Conservation (phyloP, 176 grass and related monocot genomes). For the Oryza rufipogon region DNA sequence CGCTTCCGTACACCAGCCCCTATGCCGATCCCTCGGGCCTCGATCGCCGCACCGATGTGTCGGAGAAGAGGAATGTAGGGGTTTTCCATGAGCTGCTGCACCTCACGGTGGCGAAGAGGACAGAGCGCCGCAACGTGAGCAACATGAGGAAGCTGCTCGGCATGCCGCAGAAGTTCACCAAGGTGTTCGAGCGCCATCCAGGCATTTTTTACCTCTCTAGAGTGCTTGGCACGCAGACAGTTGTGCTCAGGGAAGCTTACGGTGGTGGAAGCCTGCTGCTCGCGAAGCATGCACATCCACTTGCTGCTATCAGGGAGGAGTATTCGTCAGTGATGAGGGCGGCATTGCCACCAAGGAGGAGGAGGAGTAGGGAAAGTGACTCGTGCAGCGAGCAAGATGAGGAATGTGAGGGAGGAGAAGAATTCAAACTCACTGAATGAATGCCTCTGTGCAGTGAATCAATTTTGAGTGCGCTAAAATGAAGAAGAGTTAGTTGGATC, state of each 20-base stretch:
- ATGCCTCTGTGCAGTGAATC: neutral
- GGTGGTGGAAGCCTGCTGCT: constrained; percentile 47
- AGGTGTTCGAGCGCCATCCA: constrained; percentile 82
- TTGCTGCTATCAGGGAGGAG: constrained; percentile 64
- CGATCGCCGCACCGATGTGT: constrained; percentile 70
- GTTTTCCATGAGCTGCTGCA: constrained; percentile 89
- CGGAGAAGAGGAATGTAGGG: constrained; percentile 71
- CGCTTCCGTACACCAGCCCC: constrained; percentile 68
- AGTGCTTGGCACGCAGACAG: constrained; percentile 63
- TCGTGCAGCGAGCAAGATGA: constrained; percentile 17
- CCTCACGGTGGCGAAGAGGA: constrained; percentile 75
- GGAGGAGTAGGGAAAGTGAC: neutral
- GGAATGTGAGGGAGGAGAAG: constrained; percentile 10
- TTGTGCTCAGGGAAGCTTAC: constrained; percentile 78
- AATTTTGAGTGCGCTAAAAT: constrained; percentile 16
- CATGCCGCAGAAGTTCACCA: constrained; percentile 88
- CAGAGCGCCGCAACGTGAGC: constrained; percentile 66
- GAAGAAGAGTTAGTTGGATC: neutral
- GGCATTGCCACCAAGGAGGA: constrained; percentile 44
- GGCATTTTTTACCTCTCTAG: constrained; percentile 77
- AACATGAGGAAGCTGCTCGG: constrained; percentile 73
- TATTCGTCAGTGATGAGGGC: constrained; percentile 55
- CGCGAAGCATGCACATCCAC: constrained; percentile 56
- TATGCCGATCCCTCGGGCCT: constrained; percentile 62
- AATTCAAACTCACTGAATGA: constrained; percentile 38